Conservation (phyloP, 179 eudicot species). For the Gypsophila paniculata region DNA sequence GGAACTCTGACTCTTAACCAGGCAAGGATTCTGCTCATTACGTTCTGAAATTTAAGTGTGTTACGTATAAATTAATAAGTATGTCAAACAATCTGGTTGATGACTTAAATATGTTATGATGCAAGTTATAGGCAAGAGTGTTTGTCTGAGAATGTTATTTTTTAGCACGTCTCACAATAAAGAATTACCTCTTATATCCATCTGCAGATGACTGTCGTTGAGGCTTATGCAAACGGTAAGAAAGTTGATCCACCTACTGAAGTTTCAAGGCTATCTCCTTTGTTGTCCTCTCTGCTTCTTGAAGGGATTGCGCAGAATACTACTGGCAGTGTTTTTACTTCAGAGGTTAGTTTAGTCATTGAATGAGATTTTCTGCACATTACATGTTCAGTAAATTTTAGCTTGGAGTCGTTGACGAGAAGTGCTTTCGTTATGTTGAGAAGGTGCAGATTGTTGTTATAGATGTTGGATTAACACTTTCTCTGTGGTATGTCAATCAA, state of each 20-base stretch:
- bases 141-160: not conserved
- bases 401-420: not conserved
- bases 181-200: not conserved
- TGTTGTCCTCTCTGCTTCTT: slow-evolving; percentile 43
- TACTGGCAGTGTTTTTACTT: slow-evolving; percentile 75
- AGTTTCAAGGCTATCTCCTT: slow-evolving; percentile 45
- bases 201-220: slow-evolving; percentile 84
- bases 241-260: slow-evolving; percentile 55
- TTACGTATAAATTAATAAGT: not conserved
- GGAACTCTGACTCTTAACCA: slow-evolving; percentile 81
- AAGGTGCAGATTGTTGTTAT: not conserved
- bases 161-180: not conserved
- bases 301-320: slow-evolving; percentile 91
- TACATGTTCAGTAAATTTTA: not conserved
- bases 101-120: no score
- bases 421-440: not conserved
- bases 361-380: not conserved
- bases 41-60: not conserved
- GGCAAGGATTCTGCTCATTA: slow-evolving; percentile 19
- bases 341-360: slow-evolving; percentile 53
- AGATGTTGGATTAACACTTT: not conserved
- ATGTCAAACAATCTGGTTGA: not conserved
- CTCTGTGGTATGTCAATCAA: not conserved
- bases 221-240: slow-evolving; percentile 57
- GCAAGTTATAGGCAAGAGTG: no score